Conservation (phyloP, 495 filamentous ascomycete genomes). For the Bacidia rubella region DNA sequence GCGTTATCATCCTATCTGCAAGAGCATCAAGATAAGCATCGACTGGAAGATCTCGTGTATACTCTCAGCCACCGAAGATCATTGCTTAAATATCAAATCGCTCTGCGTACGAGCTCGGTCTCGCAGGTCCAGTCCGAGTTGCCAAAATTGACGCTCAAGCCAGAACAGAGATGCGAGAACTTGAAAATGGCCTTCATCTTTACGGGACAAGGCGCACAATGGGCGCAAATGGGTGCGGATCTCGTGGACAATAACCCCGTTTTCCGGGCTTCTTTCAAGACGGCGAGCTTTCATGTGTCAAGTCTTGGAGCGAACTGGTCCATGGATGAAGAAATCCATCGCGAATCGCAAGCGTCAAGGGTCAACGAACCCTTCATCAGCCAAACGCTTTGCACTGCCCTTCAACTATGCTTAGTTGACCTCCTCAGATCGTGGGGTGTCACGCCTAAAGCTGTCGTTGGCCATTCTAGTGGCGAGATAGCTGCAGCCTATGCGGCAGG, state of each 20-base stretch:
- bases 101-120: not conserved
- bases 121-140: not conserved
- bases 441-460: constrained; percentile 15
- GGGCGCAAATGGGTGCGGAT: constrained; percentile 11
- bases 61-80: constrained; percentile 27
- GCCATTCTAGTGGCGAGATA: constrained; percentile 45
- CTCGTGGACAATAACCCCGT: constrained; percentile 4
- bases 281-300: constrained; percentile 9
- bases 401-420: constrained; percentile 24
- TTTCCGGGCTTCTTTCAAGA: not conserved
- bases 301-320: constrained; percentile 22
- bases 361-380: constrained; percentile 12
- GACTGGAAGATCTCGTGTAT: constrained; percentile 27
- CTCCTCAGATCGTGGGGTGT: constrained; percentile 19
- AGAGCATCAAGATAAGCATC: not conserved
- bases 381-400: constrained; percentile 22
- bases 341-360: constrained; percentile 9
- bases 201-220: constrained; percentile 16
- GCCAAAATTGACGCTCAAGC: not conserved
- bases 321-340: constrained; percentile 13
- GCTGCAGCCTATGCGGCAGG: constrained; percentile 43
- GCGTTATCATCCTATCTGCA: not conserved
- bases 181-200: constrained; percentile 9
- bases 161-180: not conserved
- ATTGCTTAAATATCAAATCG: constrained; percentile 2